Conservation (phyloP, 306 rosid genomes). For the Styphnolobium japonicum region DNA sequence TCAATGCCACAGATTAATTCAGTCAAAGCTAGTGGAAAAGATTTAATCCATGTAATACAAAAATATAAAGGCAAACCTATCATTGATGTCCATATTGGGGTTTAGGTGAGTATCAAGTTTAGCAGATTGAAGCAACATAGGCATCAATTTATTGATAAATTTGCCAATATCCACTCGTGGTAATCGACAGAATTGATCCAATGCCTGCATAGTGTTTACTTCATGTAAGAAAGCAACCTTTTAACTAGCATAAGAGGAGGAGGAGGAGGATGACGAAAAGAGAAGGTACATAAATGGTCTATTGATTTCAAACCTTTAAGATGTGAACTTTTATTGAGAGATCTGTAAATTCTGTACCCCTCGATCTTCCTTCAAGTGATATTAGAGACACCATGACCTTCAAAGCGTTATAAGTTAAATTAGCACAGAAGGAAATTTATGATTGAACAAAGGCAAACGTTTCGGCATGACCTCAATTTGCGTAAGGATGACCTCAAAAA, state of each 20-base stretch:
- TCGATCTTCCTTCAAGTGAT: background rate
- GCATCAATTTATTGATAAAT: background rate
- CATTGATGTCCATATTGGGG: background rate
- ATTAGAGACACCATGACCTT: conserved; percentile 16
- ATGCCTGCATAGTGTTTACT: conserved; percentile 25
- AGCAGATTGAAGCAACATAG: conserved; percentile 11
- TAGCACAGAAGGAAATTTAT: background rate
- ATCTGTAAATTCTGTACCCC: background rate
- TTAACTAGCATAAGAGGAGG: background rate
- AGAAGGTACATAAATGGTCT: background rate
- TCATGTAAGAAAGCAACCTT: background rate
- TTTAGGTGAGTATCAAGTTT: background rate
- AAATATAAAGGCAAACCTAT: conserved; percentile 12
- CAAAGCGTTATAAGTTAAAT: background rate
- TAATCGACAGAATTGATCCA: conserved; percentile 11
- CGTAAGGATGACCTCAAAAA: too few species aligned
- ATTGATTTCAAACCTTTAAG: conserved; percentile 16
- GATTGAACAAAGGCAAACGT: background rate
- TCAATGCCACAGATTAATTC: too few species aligned
- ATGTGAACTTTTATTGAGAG: background rate
- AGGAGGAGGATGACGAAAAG: background rate
- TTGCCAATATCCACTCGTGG: background rate
- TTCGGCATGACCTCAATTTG: background rate
- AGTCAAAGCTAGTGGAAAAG: background rate
- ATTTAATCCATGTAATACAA: background rate